phyloP scores from a whole-genome alignment of 2,329 filamentous ascomycete species.

The Emericellopsis atlantica region DNA sequence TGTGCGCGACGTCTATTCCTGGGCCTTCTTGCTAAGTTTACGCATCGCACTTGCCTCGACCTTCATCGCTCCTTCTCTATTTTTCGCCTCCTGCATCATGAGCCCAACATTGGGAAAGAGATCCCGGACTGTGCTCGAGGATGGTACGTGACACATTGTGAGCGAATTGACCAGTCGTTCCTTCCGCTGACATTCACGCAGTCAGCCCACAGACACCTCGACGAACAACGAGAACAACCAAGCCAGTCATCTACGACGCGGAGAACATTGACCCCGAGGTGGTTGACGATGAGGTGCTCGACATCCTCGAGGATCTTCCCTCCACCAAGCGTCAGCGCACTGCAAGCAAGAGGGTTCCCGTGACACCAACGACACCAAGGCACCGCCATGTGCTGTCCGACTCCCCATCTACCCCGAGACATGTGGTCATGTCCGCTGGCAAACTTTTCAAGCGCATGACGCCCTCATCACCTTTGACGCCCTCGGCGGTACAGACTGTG shows the following conservation, averaged over 20 bases:
- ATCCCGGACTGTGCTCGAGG: constrained; percentile 13
- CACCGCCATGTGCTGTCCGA: constrained; percentile 67
- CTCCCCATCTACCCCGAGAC: constrained; percentile 67
- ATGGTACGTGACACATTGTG: constrained; percentile 11
- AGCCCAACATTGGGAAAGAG: constrained; percentile 19
- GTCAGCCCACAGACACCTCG: constrained; percentile 1
- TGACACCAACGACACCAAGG: constrained; percentile 62
- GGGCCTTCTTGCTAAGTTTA: background rate
- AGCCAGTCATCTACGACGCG: constrained; percentile 38
- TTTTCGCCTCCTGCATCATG: constrained; percentile 1
- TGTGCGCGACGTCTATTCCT: background rate
- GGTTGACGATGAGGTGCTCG: constrained; percentile 25
- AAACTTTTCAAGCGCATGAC: constrained; percentile 68
- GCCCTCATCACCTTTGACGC: constrained; percentile 61
- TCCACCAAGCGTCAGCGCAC: constrained; percentile 13
- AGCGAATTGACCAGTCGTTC: too few relatives aligned
- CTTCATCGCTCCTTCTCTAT: background rate
- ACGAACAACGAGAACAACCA: constrained; percentile 21
- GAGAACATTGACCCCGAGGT: constrained; percentile 50
- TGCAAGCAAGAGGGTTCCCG: constrained; percentile 30
- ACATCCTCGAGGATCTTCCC: constrained; percentile 20
- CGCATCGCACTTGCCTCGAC: background rate
- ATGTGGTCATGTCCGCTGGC: constrained; percentile 66
- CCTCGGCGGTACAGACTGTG: constrained; percentile 57
- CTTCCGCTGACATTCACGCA: background rate